These are phyloP conservation scores for Cutaneotrichosporon sp. DNA, from an alignment of 1,284 basidiomycete species.

Conservation along the genomic window DNA sequence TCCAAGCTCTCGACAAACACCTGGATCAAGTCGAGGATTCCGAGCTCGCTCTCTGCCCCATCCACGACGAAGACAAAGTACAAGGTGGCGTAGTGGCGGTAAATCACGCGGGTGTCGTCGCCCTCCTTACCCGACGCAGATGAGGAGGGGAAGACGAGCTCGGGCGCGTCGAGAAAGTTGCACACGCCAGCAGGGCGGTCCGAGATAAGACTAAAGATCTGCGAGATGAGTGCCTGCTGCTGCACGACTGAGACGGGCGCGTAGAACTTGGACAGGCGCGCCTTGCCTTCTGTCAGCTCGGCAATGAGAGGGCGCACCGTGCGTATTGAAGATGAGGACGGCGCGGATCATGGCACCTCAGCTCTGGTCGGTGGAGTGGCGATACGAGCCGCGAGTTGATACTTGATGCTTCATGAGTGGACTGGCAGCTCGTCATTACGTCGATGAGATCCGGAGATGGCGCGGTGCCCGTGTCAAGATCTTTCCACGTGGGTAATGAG, in stretches of 20 bases:
- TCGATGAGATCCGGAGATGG: neutral
- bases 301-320: slow-evolving; percentile 45
- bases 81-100: slow-evolving; percentile 80
- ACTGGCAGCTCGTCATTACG: neutral
- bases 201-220: slow-evolving; percentile 80
- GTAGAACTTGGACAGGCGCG: slow-evolving; percentile 95
- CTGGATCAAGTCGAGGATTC: slow-evolving; percentile 95
- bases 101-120: slow-evolving; percentile 56
- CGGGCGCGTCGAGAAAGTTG: slow-evolving; percentile 89
- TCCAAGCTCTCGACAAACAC: slow-evolving; percentile 98
- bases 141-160: slow-evolving; percentile 58
- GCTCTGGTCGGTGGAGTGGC: neutral
- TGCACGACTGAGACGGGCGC: slow-evolving; percentile 73
- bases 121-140: slow-evolving; percentile 30
- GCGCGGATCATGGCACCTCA: slow-evolving; percentile 73
- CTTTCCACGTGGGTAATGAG: neutral
- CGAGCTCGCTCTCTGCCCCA: slow-evolving; percentile 89
- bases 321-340: slow-evolving; percentile 67
- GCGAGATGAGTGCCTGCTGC: slow-evolving; percentile 66
- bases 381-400: neutral
- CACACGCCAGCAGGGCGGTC: slow-evolving; percentile 74
- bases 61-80: slow-evolving; percentile 98
- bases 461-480: neutral
- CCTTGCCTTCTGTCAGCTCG: slow-evolving; percentile 80
- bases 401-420: neutral